These are phyloP conservation scores for Trichomonas vaginalis DNA, from an alignment of 208 protist species.

Conservation along the genomic window DNA sequence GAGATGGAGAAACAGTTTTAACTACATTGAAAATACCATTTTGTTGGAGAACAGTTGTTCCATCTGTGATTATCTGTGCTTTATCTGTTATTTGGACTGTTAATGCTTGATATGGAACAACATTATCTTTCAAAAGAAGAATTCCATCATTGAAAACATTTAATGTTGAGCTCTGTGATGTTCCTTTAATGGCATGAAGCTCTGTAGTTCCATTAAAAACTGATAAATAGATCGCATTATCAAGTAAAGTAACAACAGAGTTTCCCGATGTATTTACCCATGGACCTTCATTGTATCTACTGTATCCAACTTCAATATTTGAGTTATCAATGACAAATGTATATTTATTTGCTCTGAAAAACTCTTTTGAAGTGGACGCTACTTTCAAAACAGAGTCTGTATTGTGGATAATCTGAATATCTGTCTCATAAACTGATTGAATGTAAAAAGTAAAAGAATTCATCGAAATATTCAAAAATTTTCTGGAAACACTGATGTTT, in stretches of 20 bases:
- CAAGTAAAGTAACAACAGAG: background rate
- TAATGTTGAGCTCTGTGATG: background rate
- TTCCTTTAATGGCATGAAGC: background rate
- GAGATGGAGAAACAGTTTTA: background rate
- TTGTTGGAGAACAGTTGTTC: background rate
- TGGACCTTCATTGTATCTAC: background rate
- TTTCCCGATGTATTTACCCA: background rate
- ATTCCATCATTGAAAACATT: background rate
- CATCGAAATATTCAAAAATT: background rate
- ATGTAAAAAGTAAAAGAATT: background rate
- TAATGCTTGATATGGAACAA: background rate
- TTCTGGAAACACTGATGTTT: background rate
- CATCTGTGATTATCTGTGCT: background rate
- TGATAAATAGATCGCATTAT: background rate
- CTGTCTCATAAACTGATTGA: background rate
- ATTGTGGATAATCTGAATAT: background rate
- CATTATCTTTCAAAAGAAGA: background rate
- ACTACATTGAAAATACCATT: background rate
- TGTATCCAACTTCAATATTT: background rate
- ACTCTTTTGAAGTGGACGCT: background rate
- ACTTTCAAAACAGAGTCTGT: background rate
- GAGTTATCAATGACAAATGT: background rate
- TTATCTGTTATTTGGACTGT: background rate
- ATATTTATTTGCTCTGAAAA: background rate
- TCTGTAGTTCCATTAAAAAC: background rate